Base-by-base conservation (phyloP, 148 eudicot genomes). In the Rhododendron simsii region DNA sequence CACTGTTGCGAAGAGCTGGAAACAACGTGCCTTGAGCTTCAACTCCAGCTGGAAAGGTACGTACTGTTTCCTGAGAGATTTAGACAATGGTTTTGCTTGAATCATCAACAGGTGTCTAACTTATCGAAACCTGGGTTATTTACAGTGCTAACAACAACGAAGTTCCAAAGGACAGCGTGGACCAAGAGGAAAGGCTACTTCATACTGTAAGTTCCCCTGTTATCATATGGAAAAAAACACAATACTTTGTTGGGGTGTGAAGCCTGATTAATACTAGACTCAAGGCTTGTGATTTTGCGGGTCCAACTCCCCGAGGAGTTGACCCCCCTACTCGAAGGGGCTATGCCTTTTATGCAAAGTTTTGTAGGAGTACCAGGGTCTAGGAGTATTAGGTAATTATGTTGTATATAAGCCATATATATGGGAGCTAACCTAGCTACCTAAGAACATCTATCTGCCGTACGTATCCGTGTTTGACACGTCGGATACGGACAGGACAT, bases 31-130 rank as follows among this genome's bases (percentile, higher is more conserved):
- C 92, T 96, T 23, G 99, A 95, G 82, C 95, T 95, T 86, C 98
- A 93, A 83, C 98, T 96, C 84, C 98, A 94, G 88, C 94, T 96
- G 10, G 98, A 94, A 90, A 97, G 93, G 99, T 97, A 89, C 50
- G 3, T 21, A n/a, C 23, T 20, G 2, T 53, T 80, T n/a, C 26
- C 4, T 18, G 71, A 53, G 37, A 33, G 48, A 30, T 23, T 35
- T 39, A 21, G 55, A 30, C 53, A 50, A 79, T 26, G 50, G 45
- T 76, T 28, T 85, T 75, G 30, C 14, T 26, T 81, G 65, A 16
- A 81, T 71, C 18, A 65, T n/a, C 53, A 28, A 35, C 45, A 16
- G n/a, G 23, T 26, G 59, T 41, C 87, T 83, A 84, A 89, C 69
- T 85, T 85, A 8, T 69, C 85, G 63, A 47, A 86, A 89, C 37